Evolutionary conservation across 2,329 filamentous ascomycete genomes (phyloP), one percentile per base, ranked within the genome.

Genomic region (Colletotrichum chlorophyti): DNA sequence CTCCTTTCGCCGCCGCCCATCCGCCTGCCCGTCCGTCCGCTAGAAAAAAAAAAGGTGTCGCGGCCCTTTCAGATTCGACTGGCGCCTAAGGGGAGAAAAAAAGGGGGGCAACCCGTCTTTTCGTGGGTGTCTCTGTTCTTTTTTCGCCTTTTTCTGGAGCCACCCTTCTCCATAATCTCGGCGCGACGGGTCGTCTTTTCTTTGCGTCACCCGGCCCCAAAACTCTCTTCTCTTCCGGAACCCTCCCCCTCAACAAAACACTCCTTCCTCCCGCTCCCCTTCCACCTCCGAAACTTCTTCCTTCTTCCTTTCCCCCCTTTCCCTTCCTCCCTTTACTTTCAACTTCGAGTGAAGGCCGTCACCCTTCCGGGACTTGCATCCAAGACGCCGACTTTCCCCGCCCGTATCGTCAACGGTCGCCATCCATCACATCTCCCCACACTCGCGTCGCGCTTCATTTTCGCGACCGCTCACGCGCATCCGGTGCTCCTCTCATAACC

Each of bases 171-270:
- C 55, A 59, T 59, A 59, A 59, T 59, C 55, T 59, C 55, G 55
- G 55, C 55, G 55, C 55, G 55, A 59, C 55, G 55, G 55, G 55
- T 59, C 55, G 52, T 59, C 55, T 59, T 54, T 59, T 54, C 50
- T 59, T 51, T 59, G 55, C 55, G 50, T 59, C 55, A 55, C 55
- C 55, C 55, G 55, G 55, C 55, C 50, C 55, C 55, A 59, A 59
- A 59, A 59, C 55, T 55, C 55, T 59, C 49, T 53, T 59, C 54
- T 59, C 58, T 58, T 53, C 60, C 58, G 51, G 52, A 52, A 48
- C 48, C 60, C 46, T 51, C 43, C 53, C 60, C 61, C 59, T 60
- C 58, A 60, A 63, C 58, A 63, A 61, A 48, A 61, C 54, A 58
- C 52, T 46, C 52, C 38, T n/a, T 45, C 37, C 43, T 52, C 43